These are phyloP conservation scores for Camelina hispida DNA, from an alignment of 345 rosid genomes.

Conservation along the genomic window DNA sequence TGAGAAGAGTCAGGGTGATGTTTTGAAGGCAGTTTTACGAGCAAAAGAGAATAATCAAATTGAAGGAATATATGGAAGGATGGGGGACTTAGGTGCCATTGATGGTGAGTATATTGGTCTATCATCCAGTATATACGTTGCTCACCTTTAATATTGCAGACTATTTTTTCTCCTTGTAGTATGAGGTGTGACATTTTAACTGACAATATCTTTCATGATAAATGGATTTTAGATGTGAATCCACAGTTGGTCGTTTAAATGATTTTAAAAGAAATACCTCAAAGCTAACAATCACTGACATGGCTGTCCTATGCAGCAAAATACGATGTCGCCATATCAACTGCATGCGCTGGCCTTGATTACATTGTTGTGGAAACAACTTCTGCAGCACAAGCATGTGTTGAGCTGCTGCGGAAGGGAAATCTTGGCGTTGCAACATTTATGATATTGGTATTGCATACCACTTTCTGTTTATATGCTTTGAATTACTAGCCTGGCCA, in stretches of 20 bases:
- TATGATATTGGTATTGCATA: constrained; percentile 84
- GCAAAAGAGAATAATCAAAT: constrained; percentile 83
- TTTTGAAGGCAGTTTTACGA: constrained; percentile 81
- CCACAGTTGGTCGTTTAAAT: constrained; percentile 8
- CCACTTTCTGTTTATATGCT: constrained; percentile 23
- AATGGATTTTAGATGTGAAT: constrained; percentile 5
- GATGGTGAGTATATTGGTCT: constrained; percentile 61
- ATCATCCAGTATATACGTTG: constrained; percentile 26
- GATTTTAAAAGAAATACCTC: not conserved
- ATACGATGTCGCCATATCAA: constrained; percentile 94
- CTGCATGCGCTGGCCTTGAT: constrained; percentile 94
- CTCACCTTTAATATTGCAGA: constrained; percentile 3
- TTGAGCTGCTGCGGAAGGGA: constrained; percentile 85
- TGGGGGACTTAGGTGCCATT: constrained; percentile 99
- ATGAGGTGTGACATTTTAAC: not conserved
- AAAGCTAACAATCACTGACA: constrained; percentile 15
- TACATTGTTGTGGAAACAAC: constrained; percentile 96
- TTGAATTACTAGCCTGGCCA: constrained; percentile 12
- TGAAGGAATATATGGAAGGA: constrained; percentile 90
- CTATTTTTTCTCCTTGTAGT: constrained; percentile 17
- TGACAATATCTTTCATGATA: not conserved
- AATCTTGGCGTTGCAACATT: constrained; percentile 94
- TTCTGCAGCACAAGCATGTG: constrained; percentile 90
- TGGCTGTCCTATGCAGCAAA: constrained; percentile 68
- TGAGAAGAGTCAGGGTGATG: constrained; percentile 93